These are phyloP conservation scores for Entelexis sorbosivorans DNA, from an alignment of 1,139 yeast species.

Conservation along the genomic window DNA sequence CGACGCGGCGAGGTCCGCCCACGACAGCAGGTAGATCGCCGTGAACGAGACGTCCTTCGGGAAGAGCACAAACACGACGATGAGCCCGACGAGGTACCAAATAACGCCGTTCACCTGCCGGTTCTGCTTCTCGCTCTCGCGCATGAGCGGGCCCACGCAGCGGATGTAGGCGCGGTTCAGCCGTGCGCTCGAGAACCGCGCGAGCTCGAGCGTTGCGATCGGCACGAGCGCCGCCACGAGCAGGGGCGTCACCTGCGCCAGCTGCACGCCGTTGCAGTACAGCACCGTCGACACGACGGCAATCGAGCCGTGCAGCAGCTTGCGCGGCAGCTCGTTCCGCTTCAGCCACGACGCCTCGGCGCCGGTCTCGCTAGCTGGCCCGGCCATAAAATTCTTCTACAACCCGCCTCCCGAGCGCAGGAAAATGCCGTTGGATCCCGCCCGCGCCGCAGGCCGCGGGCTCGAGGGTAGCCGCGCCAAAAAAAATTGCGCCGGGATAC, in stretches of 20 bases:
- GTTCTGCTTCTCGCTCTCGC: conserved; percentile 60
- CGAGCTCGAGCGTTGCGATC: conserved; percentile 53
- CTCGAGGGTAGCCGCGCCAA: neutral
- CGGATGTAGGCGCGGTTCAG: conserved; percentile 57
- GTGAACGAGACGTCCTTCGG: conserved; percentile 74
- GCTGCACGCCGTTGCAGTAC: conserved; percentile 52
- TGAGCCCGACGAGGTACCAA: conserved; percentile 72
- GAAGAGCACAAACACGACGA: conserved; percentile 54
- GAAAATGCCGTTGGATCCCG: neutral
- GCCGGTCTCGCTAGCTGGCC: neutral
- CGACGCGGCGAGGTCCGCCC: conserved; percentile 98
- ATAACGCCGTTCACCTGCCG: conserved; percentile 61
- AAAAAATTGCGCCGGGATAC: neutral
- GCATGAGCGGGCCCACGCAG: conserved; percentile 65
- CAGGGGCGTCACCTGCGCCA: conserved; percentile 43
- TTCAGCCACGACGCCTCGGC: conserved; percentile 31
- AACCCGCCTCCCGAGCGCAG: neutral
- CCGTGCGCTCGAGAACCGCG: conserved; percentile 50
- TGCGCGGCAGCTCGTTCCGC: conserved; percentile 82
- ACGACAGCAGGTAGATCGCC: conserved; percentile 69
- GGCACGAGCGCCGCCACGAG: conserved; percentile 44
- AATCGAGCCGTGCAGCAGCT: conserved; percentile 73
- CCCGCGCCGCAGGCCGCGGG: neutral
- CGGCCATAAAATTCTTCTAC: neutral
- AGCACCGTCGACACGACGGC: conserved; percentile 69